Evolutionary conservation across 306 rosid species (phyloP).

Genomic region (Lathyrus tuberosus): DNA sequence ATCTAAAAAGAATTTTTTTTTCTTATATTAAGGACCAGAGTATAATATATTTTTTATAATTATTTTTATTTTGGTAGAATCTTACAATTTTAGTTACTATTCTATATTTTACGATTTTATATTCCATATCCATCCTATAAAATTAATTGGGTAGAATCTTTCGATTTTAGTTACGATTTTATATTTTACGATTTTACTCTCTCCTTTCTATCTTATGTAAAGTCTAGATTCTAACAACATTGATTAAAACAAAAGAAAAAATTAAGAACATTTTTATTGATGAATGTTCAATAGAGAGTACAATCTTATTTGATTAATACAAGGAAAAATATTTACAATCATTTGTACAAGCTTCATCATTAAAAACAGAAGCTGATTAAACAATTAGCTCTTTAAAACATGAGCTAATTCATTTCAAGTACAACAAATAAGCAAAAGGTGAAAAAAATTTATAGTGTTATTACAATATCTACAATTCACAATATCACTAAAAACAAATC

Average conservation of each 20-base stretch:
- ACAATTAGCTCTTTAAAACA: slow-evolving; percentile 61
- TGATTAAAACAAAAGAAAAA: neutral
- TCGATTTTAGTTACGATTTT: no score
- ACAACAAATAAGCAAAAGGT: neutral
- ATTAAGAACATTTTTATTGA: slow-evolving; percentile 13
- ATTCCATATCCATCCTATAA: no score
- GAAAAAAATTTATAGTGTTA: slow-evolving; percentile 20
- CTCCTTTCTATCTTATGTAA: no score
- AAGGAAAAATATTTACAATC: slow-evolving; percentile 34
- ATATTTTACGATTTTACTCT: no score
- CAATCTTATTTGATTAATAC: slow-evolving; percentile 35
- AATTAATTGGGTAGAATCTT: no score
- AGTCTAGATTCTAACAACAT: no score
- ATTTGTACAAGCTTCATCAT: slow-evolving; percentile 54
- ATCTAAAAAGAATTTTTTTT: no score
- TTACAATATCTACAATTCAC: slow-evolving; percentile 39
- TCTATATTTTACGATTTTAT: no score
- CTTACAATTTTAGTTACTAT: no score
- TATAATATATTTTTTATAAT: no score
- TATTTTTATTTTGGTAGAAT: no score
- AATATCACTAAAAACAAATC: slow-evolving; percentile 36
- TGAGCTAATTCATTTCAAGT: slow-evolving; percentile 50
- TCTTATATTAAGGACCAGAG: no score
- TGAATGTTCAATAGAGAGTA: slow-evolving; percentile 13
- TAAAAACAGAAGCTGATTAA: slow-evolving; percentile 57